phyloP scores from a whole-genome alignment of 2,329 filamentous ascomycete genomes.

The Microdochium paspali region DNA sequence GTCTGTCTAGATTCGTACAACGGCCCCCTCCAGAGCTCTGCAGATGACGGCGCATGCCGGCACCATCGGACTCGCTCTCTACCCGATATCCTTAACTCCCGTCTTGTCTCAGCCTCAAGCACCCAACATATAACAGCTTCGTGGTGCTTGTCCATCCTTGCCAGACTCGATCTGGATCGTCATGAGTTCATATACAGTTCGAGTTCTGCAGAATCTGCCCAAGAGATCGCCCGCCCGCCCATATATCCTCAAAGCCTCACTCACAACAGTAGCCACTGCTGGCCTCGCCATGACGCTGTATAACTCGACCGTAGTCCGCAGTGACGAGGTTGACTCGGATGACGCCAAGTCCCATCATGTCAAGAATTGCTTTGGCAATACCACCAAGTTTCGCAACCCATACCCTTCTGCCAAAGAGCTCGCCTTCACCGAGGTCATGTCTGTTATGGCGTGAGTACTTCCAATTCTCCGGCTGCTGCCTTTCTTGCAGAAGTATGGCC shows the following conservation, averaged over 20 bases:
- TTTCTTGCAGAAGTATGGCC: background rate
- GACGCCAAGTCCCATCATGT: conserved; percentile 38
- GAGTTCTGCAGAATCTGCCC: background rate
- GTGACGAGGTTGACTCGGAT: conserved; percentile 27
- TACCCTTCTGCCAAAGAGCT: conserved; percentile 28
- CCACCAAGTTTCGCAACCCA: conserved; percentile 38
- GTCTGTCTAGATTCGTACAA: too few species aligned
- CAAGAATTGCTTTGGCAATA: conserved; percentile 25
- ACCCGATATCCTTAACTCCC: too few species aligned
- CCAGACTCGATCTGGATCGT: background rate
- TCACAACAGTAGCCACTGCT: background rate
- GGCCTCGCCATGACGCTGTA: background rate
- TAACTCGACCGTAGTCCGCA: background rate
- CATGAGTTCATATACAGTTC: background rate
- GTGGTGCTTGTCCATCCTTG: background rate
- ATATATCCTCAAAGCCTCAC: background rate
- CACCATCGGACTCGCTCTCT: too few species aligned
- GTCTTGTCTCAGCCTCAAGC: too few species aligned
- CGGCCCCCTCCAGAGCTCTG: too few species aligned
- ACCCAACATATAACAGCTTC: too few species aligned
- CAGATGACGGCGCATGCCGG: too few species aligned
- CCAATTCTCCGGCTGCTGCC: background rate
- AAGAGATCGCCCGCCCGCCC: background rate
- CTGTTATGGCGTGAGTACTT: background rate
- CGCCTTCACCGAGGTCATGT: background rate